phyloP scores from a whole-genome alignment of 78 protist species.

The Dictyostelium purpureum region DNA sequence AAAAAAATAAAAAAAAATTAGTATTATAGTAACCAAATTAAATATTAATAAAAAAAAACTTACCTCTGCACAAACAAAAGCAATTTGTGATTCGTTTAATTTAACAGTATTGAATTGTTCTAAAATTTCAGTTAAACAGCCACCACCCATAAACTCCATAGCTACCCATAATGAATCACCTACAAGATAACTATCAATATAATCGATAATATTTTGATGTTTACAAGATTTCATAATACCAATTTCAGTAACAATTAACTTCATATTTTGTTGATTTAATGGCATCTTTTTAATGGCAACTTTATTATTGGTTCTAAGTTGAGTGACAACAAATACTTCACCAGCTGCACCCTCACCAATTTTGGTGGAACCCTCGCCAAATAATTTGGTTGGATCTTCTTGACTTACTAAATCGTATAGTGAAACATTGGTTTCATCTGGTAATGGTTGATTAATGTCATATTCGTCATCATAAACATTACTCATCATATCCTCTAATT shows the following conservation, averaged over 20 bases:
- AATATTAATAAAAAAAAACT: background rate
- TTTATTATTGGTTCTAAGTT: slow-evolving; percentile 31
- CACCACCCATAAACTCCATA: slow-evolving; percentile 95
- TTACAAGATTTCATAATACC: slow-evolving; percentile 85
- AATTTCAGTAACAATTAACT: slow-evolving; percentile 88
- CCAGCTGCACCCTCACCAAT: slow-evolving; percentile 84
- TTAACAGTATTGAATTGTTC: slow-evolving; percentile 69
- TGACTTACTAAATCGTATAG: slow-evolving; percentile 72
- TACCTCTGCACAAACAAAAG: slow-evolving; percentile 76
- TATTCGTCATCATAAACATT: slow-evolving; percentile 9
- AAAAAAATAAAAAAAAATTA: background rate
- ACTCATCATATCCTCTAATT: slow-evolving; percentile 27
- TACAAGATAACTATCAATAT: slow-evolving; percentile 82
- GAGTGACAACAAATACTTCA: slow-evolving; percentile 81
- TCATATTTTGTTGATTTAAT: slow-evolving; percentile 84
- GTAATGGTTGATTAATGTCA: slow-evolving; percentile 22
- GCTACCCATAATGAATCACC: slow-evolving; percentile 88
- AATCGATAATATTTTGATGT: slow-evolving; percentile 91
- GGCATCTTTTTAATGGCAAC: slow-evolving; percentile 91
- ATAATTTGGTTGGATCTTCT: slow-evolving; percentile 80
- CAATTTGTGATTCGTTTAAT: slow-evolving; percentile 86
- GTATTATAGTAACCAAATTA: background rate
- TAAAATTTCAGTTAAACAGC: slow-evolving; percentile 89
- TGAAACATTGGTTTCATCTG: slow-evolving; percentile 74
- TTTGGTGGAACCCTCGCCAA: slow-evolving; percentile 59